Conservation (phyloP, 768 basidiomycete species). For the Lactarius akahatsu region DNA sequence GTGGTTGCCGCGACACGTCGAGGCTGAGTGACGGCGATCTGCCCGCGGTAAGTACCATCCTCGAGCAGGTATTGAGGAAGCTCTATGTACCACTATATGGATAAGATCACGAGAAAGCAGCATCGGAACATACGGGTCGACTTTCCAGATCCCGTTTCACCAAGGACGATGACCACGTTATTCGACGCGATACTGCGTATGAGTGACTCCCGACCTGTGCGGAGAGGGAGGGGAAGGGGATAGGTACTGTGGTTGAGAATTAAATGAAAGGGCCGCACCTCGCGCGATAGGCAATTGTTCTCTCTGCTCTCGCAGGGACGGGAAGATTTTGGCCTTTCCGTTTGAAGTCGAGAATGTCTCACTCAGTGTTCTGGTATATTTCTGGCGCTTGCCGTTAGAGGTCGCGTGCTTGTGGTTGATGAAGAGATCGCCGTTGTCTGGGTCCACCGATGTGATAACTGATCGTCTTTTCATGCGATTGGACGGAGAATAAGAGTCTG, state of each 20-base stretch:
- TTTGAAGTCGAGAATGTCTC: constrained; percentile 26
- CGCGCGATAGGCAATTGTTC: constrained; percentile 74
- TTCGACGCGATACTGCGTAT: constrained; percentile 69
- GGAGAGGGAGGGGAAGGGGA: not conserved
- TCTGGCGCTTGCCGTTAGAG: constrained; percentile 24
- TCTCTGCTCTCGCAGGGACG: constrained; percentile 58
- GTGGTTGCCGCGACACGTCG: constrained; percentile 93
- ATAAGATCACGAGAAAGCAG: constrained; percentile 4
- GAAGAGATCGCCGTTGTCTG: constrained; percentile 1
- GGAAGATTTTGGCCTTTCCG: constrained; percentile 25
- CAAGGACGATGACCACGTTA: constrained; percentile 86
- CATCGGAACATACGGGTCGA: constrained; percentile 78
- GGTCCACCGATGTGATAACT: constrained; percentile 12
- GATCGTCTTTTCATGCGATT: constrained; percentile 19
- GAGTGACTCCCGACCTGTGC: constrained; percentile 69
- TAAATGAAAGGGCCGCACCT: constrained; percentile 44
- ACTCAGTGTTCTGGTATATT: constrained; percentile 13
- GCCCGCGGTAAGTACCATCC: constrained; percentile 66
- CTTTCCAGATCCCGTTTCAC: constrained; percentile 98
- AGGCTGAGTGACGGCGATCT: constrained; percentile 93
- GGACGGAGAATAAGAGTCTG: not conserved
- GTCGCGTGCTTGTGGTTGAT: constrained; percentile 4
- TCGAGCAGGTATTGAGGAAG: constrained; percentile 95
- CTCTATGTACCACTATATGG: constrained; percentile 50
- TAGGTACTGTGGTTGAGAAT: not conserved